Base-by-base conservation (phyloP, 2,329 filamentous ascomycete genomes). In the Ceratocystis cubensis region DNA sequence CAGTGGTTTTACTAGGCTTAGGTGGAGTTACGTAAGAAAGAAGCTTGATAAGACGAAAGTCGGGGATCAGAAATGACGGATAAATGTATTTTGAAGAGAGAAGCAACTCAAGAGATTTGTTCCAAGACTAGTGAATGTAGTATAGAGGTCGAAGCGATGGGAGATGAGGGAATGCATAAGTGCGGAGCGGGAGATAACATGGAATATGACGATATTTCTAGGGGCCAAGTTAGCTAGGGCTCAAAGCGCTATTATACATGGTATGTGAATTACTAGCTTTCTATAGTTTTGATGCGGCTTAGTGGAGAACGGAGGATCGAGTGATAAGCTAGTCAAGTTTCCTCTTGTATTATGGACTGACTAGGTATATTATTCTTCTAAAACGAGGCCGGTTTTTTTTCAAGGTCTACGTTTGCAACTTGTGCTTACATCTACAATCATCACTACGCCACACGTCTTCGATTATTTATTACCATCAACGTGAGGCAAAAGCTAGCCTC, bases 1-100 rank as follows among this genome's bases (percentile, higher is more conserved):
- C 20, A 25, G 53, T 3, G 28, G 22, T 57, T 57, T 57, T 28
- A 28, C 53, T 17, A 33, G 10, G 53, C 28, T 37, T n/a, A 8
- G 56, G 28, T 59, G 56, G 56, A 30, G 28, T 59, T 59, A 59
- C 28, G 56, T 59, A 59, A 59, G 56, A 59, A 30, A 59, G 56
- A 53, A 28, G 17, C n/a, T 10, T 50, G 48, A 50, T 50, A 50
- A 28, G 48, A 53, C 5, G 15, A 53, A 53, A 41, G 37, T 15
- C 4, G 13, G 37, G 37, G 37, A 13, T 41, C 37, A 41, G 3
- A 53, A 53, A 53, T 4, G 46, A 1, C 20, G 17, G 46, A 48
- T 48, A 48, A 48, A 10, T 5, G 20, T 48, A 20, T 22, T 20
- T 15, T 25, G 10, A 56, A 13, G 20, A 28, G 25, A 59, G 33